Evolutionary conservation across 768 basidiomycete species (phyloP), one percentile per base, ranked within the genome.

Genomic region (Phaeotremella fagi): DNA sequence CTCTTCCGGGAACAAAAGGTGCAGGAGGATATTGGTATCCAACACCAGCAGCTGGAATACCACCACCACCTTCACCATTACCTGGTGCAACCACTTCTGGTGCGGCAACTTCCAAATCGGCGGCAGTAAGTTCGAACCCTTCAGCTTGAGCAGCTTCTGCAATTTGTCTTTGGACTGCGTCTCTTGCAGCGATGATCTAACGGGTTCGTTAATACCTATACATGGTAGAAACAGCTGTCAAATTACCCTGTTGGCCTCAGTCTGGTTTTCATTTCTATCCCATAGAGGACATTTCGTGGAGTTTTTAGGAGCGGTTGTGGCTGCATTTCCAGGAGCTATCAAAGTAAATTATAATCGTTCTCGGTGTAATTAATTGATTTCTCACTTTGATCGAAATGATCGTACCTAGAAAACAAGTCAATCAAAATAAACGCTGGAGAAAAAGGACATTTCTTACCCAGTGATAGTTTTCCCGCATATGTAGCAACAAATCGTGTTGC

Each of bases 401-500:
- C 55, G 54, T 73, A 73, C 0, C 54, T 54, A 37, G 22, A 20
- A 33, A 33, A 33, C 31, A 33, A 7, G 31, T 33, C 9, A 33
- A 16, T n/a, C n/a, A n/a, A n/a, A n/a, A n/a, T n/a, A n/a, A n/a
- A n/a, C n/a, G n/a, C n/a, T n/a, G n/a, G n/a, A n/a, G n/a, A n/a
- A n/a, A n/a, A n/a, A 20, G 31, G 16, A 33, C 31, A 33, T 7
- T 1, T 38, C 55, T 45, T 22, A 43, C 72, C 68, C 45, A 12
- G 55, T 75, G 35, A 92, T 86, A 28, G 84, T 63, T 64, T 86
- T 61, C 25, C 87, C 80, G 68, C 91, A 94, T 23, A 89, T 77
- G 66, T 95, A 92, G 73, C 91, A 95, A 0, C 85, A 89, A 35
- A 87, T 29, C 0, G 87, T 83, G 1, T 42, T 57, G 65, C 91